phyloP scores from a whole-genome alignment of 2,329 filamentous ascomycete species.

The Phaeosphaeria sp. region DNA sequence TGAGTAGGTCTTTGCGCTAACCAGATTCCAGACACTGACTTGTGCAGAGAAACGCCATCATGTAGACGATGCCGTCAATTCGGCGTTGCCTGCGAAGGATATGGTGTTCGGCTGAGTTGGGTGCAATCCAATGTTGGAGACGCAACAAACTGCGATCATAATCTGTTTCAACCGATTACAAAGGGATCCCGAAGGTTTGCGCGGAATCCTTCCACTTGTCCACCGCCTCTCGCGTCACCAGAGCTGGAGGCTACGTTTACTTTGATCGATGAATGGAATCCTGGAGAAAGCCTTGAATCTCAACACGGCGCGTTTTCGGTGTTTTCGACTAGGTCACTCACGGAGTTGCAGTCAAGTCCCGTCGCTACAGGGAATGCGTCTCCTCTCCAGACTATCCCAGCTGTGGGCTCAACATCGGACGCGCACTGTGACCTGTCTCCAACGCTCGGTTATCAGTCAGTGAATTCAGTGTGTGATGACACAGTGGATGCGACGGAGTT shows the following conservation, averaged over 20 bases:
- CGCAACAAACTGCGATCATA: background rate
- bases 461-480: no score
- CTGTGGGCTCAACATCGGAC: no score
- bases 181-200: background rate
- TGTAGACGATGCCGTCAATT: background rate
- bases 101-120: background rate
- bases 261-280: background rate
- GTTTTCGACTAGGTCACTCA: background rate
- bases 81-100: background rate
- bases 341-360: background rate
- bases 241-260: background rate
- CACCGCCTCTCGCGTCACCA: background rate
- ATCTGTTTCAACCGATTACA: background rate
- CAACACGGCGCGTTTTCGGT: background rate
- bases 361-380: background rate
- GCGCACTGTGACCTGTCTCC: no score
- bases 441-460: no score
- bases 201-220: background rate
- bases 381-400: no score
- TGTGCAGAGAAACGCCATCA: background rate
- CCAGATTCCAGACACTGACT: background rate
- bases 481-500: no score
- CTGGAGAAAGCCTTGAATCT: background rate
- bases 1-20: background rate
- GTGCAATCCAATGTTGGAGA: background rate